These are phyloP conservation scores for Skeletonema menzelii DNA, from an alignment of 108 stramenopile species.

Conservation along the genomic window DNA sequence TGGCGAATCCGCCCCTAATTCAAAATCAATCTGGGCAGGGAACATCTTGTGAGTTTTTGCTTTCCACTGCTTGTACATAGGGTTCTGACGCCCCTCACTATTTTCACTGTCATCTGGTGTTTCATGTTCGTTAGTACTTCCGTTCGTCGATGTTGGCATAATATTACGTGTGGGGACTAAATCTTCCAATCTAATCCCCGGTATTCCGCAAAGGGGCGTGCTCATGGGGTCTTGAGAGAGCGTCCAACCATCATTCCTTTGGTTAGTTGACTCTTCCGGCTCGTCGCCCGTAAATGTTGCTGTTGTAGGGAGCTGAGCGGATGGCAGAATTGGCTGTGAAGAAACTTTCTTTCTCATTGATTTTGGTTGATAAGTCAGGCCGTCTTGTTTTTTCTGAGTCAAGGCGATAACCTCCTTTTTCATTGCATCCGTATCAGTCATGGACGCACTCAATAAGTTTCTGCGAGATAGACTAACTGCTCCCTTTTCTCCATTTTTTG, in stretches of 20 bases:
- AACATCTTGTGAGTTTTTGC: not conserved
- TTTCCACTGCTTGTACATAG: not conserved
- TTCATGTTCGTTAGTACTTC: not conserved
- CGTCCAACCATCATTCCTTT: not conserved
- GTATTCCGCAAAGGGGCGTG: not conserved
- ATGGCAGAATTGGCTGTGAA: not conserved
- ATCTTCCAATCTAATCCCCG: not conserved
- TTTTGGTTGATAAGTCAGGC: not conserved
- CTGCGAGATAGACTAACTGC: not conserved
- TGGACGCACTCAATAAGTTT: not conserved
- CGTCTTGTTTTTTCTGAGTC: not conserved
- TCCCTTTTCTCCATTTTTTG: not conserved
- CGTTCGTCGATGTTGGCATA: not conserved
- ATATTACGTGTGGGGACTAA: constrained; percentile 2
- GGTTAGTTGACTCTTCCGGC: not conserved
- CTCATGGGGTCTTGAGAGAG: not conserved
- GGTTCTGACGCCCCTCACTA: not conserved
- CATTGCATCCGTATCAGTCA: not conserved
- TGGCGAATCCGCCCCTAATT: not conserved
- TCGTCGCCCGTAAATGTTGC: not conserved
- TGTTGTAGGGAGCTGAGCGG: not conserved
- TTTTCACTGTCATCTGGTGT: not conserved
- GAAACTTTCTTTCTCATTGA: not conserved
- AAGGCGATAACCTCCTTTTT: not conserved
- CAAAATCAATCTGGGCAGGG: not conserved